phyloP scores from a whole-genome alignment of 495 filamentous ascomycete species.

The Podospora pseudocomata region DNA sequence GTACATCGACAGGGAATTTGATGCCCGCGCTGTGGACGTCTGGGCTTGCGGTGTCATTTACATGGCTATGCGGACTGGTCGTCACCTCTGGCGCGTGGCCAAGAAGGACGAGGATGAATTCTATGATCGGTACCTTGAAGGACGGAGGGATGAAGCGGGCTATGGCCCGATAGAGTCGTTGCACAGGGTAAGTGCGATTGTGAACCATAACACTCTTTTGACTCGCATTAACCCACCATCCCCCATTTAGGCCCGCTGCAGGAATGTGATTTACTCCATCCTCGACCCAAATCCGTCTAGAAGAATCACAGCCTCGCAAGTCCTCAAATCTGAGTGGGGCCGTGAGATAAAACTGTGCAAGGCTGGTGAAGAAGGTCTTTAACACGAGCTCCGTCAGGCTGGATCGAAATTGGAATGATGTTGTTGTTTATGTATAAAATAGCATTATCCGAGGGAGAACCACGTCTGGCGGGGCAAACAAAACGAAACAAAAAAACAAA shows the following conservation, averaged over 20 bases:
- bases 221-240: slow-evolving; percentile 6
- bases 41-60: slow-evolving; percentile 99
- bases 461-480: not conserved
- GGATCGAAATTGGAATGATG: not conserved
- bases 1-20: slow-evolving; percentile 91
- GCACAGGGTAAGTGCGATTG: slow-evolving; percentile 69
- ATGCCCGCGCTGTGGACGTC: slow-evolving; percentile 92
- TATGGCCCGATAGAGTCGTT: slow-evolving; percentile 95
- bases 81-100: slow-evolving; percentile 94
- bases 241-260: slow-evolving; percentile 74
- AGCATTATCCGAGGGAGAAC: not conserved
- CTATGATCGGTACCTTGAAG: slow-evolving; percentile 88
- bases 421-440: slow-evolving; percentile 2
- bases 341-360: slow-evolving; percentile 95
- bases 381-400: slow-evolving; percentile 35
- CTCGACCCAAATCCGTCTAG: slow-evolving; percentile 90
- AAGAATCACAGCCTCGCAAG: slow-evolving; percentile 92
- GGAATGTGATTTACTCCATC: slow-evolving; percentile 98
- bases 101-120: slow-evolving; percentile 97
- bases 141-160: slow-evolving; percentile 86
- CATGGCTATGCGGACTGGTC: slow-evolving; percentile 98
- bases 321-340: slow-evolving; percentile 97
- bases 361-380: slow-evolving; percentile 85
- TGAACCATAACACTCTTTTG: not conserved
- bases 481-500: no score